Evolutionary conservation across 2,329 filamentous ascomycete genomes (phyloP).

Genomic region (Pseudodiploospora longispora): DNA sequence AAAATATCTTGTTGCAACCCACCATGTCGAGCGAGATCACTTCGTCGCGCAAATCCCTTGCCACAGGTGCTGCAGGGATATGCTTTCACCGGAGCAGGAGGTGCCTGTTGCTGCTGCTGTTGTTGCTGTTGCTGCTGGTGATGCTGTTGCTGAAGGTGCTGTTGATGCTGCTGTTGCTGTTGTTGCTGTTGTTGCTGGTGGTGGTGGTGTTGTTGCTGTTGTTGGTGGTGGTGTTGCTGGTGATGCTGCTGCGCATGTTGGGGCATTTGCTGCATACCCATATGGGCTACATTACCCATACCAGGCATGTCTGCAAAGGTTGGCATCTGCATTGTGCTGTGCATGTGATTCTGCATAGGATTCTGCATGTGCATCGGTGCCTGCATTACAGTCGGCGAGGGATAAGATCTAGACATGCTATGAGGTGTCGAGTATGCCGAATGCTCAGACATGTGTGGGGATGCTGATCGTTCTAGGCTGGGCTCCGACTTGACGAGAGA

Average conservation of each 20-base stretch:
- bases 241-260: background rate
- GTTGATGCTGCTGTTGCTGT: background rate
- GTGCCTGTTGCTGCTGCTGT: constrained; percentile 24
- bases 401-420: constrained; percentile 41
- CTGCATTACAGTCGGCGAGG: constrained; percentile 46
- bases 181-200: constrained; percentile 18
- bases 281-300: constrained; percentile 28
- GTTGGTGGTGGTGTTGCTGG: constrained; percentile 18
- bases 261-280: constrained; percentile 30
- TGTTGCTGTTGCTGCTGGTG: constrained; percentile 1
- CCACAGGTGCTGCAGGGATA: constrained; percentile 85
- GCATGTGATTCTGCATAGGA: constrained; percentile 33
- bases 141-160: constrained; percentile 13
- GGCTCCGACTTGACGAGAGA: constrained; percentile 28
- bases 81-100: constrained; percentile 48
- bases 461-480: constrained; percentile 45
- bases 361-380: constrained; percentile 38
- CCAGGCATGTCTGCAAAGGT: constrained; percentile 28
- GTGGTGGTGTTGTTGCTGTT: constrained; percentile 24
- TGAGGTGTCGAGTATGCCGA: constrained; percentile 46
- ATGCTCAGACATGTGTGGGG: constrained; percentile 52
- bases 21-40: constrained; percentile 93
- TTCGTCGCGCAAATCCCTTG: constrained; percentile 87
- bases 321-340: constrained; percentile 32
- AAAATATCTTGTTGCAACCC: background rate